These are phyloP conservation scores for Colletotrichum sansevieriae DNA, from an alignment of 2,329 filamentous ascomycete genomes.

Conservation along the genomic window DNA sequence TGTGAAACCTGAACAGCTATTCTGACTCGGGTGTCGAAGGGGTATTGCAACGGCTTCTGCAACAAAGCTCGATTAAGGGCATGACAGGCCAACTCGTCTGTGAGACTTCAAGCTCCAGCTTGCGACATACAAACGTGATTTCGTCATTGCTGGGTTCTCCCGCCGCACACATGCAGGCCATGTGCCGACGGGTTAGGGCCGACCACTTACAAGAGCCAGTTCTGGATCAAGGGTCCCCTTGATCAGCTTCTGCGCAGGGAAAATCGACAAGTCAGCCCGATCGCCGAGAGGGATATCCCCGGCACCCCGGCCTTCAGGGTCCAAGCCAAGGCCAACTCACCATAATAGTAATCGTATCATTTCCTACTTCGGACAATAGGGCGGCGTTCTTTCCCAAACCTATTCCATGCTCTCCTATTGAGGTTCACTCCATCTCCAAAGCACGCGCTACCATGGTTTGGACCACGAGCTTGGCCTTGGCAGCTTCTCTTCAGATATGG, in stretches of 20 bases:
- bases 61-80: conserved; percentile 2
- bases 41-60: conserved; percentile 15
- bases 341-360: conserved; percentile 87
- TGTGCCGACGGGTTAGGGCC: conserved; percentile 8
- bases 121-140: conserved; percentile 32
- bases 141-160: conserved; percentile 37
- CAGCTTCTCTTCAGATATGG: conserved; percentile 78
- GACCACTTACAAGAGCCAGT: conserved; percentile 15
- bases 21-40: conserved; percentile 20
- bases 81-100: background rate
- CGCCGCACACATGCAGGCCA: conserved; percentile 8
- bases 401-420: conserved; percentile 88
- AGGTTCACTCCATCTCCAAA: conserved; percentile 92
- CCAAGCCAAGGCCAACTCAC: conserved; percentile 55
- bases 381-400: conserved; percentile 88
- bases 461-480: conserved; percentile 84
- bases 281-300: conserved; percentile 21
- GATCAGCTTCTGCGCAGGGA: conserved; percentile 11
- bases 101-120: conserved; percentile 24
- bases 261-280: conserved; percentile 16
- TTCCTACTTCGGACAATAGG: conserved; percentile 81
- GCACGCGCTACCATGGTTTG: conserved; percentile 92
- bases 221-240: conserved; percentile 11
- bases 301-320: conserved; percentile 34
- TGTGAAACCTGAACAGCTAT: conserved; percentile 27